Base-by-base conservation (phyloP, 257 asterid genomes). In the Solanum peruvianum region DNA sequence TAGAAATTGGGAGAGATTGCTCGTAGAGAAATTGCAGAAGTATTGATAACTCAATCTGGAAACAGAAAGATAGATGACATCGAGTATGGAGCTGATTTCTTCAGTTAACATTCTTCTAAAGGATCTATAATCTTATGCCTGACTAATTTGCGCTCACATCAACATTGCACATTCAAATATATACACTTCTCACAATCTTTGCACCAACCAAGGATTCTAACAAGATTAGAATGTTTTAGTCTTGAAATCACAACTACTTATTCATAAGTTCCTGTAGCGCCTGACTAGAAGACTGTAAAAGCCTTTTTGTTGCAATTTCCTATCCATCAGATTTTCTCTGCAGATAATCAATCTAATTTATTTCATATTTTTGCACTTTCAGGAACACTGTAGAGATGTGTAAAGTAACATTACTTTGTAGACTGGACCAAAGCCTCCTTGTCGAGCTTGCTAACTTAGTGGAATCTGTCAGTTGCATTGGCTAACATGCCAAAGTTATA, bases 71-170 rank as follows among this genome's bases (percentile, higher is more conserved):
- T 98, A 1, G 98, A 95, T 82, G 98, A 97, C 81, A 98, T 93
- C 47, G 98, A 97, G 88, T 87, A 89, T 35, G 99, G 98, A 20
- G 98, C 98, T 42, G 98, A 92, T 92, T 91, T 97, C 92, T 95
- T 95, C 35, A 75, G 41, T 88, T 83, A 47, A 21, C 89, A 37
- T 23, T 42, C 88, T 82, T 82, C 89, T 56, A 72, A 91, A 56
- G 75, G 44, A 85, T 47, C 52, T 75, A 71, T 37, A 44, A 27
- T 31, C 47, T 11, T 58, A 44, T 33, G 27, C 9, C 14, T 12
- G 27, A 9, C 8, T 72, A 37, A 9, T 20, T 35, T 72, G 9
- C 2, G 14, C 27, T 6, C 82, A 21, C 44, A 4, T 71, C 4
- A 27, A 73, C 31, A 41, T 9, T 41, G 44, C 44, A 41, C 44